A percentile compares a stretch with the other conserved stretches of the same genome.
phyloP scores from a whole-genome alignment of 352 stramenopile species.

The Aphanomyces astaci region DNA sequence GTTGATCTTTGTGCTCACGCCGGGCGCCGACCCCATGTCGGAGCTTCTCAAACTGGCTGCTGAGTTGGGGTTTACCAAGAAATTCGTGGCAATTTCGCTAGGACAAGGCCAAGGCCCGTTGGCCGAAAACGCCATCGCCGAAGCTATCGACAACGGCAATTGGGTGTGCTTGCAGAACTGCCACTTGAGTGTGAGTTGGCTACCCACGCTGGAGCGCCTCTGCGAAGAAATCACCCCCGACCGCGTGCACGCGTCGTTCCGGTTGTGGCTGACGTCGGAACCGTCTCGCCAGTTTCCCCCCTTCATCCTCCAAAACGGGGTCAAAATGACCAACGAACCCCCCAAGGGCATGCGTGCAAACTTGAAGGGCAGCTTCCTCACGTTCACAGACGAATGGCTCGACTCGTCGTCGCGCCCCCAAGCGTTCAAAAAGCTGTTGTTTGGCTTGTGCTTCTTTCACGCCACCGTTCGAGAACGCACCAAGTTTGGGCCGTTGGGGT shows the following conservation, averaged over 20 bases:
- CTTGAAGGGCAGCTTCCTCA: constrained; percentile 87
- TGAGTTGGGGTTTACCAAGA: constrained; percentile 87
- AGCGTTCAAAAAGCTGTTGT: constrained; percentile 77
- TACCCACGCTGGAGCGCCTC: constrained; percentile 91
- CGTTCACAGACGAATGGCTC: constrained; percentile 68
- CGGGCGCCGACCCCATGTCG: constrained; percentile 91
- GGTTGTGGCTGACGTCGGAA: constrained; percentile 92
- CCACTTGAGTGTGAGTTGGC: constrained; percentile 91
- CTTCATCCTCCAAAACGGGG: constrained; percentile 88
- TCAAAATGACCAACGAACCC: constrained; percentile 96
- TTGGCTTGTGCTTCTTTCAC: constrained; percentile 91
- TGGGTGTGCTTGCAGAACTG: constrained; percentile 96
- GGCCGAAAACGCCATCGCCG: constrained; percentile 87
- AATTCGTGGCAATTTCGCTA: constrained; percentile 89
- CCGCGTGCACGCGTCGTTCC: constrained; percentile 86
- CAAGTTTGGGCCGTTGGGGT: constrained; percentile 78
- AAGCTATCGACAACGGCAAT: constrained; percentile 87
- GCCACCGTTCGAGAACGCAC: constrained; percentile 75
- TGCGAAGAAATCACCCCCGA: constrained; percentile 91
- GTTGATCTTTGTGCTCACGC: constrained; percentile 93
- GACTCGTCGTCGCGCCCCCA: constrained; percentile 50
- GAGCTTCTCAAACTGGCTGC: constrained; percentile 89
- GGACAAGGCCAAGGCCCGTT: constrained; percentile 91
- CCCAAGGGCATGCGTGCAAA: constrained; percentile 92
- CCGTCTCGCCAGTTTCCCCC: constrained; percentile 90